phyloP scores from a whole-genome alignment of 305 asterid genomes.

The Fraxinus angustifolia region DNA sequence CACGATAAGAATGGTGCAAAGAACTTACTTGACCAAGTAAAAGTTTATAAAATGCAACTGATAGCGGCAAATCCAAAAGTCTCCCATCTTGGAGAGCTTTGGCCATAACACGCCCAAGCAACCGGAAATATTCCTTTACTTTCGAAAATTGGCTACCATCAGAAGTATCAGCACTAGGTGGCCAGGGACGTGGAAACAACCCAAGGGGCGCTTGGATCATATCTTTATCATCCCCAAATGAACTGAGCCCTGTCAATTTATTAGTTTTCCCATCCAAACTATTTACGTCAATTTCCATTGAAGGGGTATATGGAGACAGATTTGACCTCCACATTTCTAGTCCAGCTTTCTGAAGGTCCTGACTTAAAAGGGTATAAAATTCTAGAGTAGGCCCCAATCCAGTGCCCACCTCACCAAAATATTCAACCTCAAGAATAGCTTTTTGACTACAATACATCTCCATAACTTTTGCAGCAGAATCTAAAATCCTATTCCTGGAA shows the following conservation, averaged over 20 bases:
- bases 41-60: slow-evolving; percentile 81
- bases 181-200: slow-evolving; percentile 94
- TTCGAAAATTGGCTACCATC: slow-evolving; percentile 65
- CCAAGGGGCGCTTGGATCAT: slow-evolving; percentile 80
- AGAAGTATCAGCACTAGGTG: slow-evolving; percentile 57
- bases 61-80: slow-evolving; percentile 88
- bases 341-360: slow-evolving; percentile 82
- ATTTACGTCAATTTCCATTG: slow-evolving; percentile 57
- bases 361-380: slow-evolving; percentile 94
- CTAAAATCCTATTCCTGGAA: slow-evolving; percentile 84
- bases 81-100: slow-evolving; percentile 99
- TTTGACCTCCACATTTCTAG: slow-evolving; percentile 84
- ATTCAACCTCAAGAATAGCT: slow-evolving; percentile 98
- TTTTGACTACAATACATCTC: slow-evolving; percentile 98
- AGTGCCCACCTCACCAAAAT: slow-evolving; percentile 99
- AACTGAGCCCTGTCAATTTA: background rate
- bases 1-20: background rate
- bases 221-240: slow-evolving; percentile 38
- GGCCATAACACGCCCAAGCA: slow-evolving; percentile 95
- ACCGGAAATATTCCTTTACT: slow-evolving; percentile 61
- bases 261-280: slow-evolving; percentile 24
- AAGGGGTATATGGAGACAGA: slow-evolving; percentile 38
- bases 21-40: slow-evolving; percentile 74
- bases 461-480: slow-evolving; percentile 98
- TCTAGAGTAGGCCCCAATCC: slow-evolving; percentile 98